phyloP scores from a whole-genome alignment of 2,329 filamentous ascomycete genomes.

The Alternaria alternata region DNA sequence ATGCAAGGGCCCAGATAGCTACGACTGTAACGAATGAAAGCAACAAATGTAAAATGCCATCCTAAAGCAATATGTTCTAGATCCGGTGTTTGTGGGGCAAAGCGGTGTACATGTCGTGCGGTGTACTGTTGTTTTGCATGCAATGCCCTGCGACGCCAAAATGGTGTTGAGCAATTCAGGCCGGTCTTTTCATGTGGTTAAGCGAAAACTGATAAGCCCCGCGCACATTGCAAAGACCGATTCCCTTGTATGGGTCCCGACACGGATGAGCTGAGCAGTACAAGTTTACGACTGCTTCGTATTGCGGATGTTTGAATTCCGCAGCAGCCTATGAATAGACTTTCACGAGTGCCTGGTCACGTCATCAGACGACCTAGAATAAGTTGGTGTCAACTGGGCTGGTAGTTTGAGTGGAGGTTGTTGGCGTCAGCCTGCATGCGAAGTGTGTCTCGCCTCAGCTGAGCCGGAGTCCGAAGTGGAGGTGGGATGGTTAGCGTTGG shows the following conservation, averaged over 20 bases:
- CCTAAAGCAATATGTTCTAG: constrained; percentile 1
- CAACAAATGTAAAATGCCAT: neutral
- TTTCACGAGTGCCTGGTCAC: neutral
- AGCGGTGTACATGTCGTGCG: constrained; percentile 15
- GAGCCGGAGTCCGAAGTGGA: constrained; percentile 9
- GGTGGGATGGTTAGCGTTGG: constrained; percentile 11
- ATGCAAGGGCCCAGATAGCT: constrained; percentile 2
- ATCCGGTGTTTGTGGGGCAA: constrained; percentile 3
- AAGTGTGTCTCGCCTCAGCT: constrained; percentile 22
- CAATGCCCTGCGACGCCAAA: constrained; percentile 10
- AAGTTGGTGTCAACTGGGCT: neutral
- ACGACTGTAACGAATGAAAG: neutral
- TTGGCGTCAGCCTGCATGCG: constrained; percentile 27
- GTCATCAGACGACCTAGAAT: neutral
- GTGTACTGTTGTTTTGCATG: constrained; percentile 8
- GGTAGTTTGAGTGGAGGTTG: constrained; percentile 5
- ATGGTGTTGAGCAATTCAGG: constrained; percentile 3
- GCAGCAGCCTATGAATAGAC: constrained; percentile 7
- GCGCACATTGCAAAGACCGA: neutral
- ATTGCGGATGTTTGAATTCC: neutral
- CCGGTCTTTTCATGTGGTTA: neutral
- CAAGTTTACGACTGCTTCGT: neutral
- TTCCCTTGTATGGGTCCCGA: neutral
- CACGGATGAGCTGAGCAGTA: neutral
- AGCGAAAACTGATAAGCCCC: neutral